Percentiles rank a stretch among this genome's conserved stretches.
phyloP scores from a whole-genome alignment of 2,329 filamentous ascomycete genomes.

The Microascus cirrosus region DNA sequence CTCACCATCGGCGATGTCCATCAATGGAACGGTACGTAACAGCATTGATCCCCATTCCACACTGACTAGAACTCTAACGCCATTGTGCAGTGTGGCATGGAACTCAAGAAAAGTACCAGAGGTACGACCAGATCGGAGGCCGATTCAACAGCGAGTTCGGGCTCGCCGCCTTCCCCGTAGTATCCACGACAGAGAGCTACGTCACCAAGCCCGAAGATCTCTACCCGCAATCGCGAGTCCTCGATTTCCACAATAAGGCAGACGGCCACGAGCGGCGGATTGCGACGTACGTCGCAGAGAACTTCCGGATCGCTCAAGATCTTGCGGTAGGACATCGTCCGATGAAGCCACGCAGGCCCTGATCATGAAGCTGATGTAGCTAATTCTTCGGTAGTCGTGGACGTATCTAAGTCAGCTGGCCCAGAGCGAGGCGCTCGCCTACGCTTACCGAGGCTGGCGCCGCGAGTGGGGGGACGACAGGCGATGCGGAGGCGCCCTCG shows the following conservation, averaged over 20 bases:
- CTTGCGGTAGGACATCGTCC: too few species aligned
- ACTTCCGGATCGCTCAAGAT: slow-evolving; percentile 42
- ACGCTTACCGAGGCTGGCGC: slow-evolving; percentile 59
- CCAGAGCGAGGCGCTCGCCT: slow-evolving; percentile 56
- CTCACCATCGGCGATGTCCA: slow-evolving; percentile 69
- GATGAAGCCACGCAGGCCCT: too few species aligned
- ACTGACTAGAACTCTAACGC: not conserved
- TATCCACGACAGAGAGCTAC: slow-evolving; percentile 56
- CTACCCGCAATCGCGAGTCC: slow-evolving; percentile 71
- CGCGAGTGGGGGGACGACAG: slow-evolving; percentile 65
- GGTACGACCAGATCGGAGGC: slow-evolving; percentile 57
- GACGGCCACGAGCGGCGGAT: slow-evolving; percentile 78
- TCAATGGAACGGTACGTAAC: slow-evolving; percentile 43
- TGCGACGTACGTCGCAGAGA: slow-evolving; percentile 82
- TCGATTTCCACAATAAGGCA: slow-evolving; percentile 96
- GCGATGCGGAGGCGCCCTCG: slow-evolving; percentile 62
- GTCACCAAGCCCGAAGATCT: slow-evolving; percentile 60
- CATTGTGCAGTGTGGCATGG: slow-evolving; percentile 54
- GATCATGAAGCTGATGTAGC: too few species aligned
- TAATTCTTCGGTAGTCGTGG: slow-evolving; percentile 37
- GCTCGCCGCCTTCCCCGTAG: slow-evolving; percentile 53
- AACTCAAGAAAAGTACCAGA: slow-evolving; percentile 58
- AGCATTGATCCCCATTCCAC: not conserved
- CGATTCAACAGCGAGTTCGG: slow-evolving; percentile 76
- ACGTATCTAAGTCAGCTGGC: slow-evolving; percentile 61